Evolutionary conservation across 345 rosid species (phyloP), one percentile per base, ranked within the genome.

Genomic region (thale cress (Arabidopsis thaliana)): DNA sequence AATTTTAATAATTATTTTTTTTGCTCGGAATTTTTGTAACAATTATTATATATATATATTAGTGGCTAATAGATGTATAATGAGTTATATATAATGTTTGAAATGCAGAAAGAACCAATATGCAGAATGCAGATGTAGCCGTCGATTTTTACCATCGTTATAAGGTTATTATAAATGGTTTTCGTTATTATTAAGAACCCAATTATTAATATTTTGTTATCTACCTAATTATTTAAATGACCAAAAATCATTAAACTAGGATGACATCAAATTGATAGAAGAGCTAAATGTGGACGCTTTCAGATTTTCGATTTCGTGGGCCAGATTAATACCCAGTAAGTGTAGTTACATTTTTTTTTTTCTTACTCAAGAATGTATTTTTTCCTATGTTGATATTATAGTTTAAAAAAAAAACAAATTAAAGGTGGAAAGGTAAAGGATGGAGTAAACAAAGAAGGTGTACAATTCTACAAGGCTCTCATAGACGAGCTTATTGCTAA

Each of bases 271-370:
- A 42, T 64, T 83, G 32, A 70, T 83, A 79, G 85, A 83, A 74
- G 81, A 83, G 46, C 72, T 85, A 81, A 79, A 82, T 13, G 59
- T 85, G 66, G 87, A 87, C 72, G 79, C 84, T 61, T 85, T 77
- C 50, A 76, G 85, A 79, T 78, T 87, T 44, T 87, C 88, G 1
- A 82, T 87, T 20, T 83, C 88, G 3, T 85, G 90, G 88, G 50
- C 87, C 8, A 71, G 87, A 79, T 50, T 85, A 48, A 40, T 83
- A 49, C 88, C 88, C 2, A 63, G 88, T 59, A 38, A 22, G 65
- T 59, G 5, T 59, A 37, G 1, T 59, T 37, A 37, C 11, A 37
- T 16, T 2, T 11, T 58, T 6, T 23, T 23, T 36, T 8, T 8
- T 14, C 12, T 14, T 7, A 22, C 34, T 52, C n/a, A 24, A 50